A percentile compares a stretch with the other conserved stretches of the same genome.
These are phyloP conservation scores for Cladorrhinum samala DNA, from an alignment of 495 filamentous ascomycete species.

Conservation along the genomic window DNA sequence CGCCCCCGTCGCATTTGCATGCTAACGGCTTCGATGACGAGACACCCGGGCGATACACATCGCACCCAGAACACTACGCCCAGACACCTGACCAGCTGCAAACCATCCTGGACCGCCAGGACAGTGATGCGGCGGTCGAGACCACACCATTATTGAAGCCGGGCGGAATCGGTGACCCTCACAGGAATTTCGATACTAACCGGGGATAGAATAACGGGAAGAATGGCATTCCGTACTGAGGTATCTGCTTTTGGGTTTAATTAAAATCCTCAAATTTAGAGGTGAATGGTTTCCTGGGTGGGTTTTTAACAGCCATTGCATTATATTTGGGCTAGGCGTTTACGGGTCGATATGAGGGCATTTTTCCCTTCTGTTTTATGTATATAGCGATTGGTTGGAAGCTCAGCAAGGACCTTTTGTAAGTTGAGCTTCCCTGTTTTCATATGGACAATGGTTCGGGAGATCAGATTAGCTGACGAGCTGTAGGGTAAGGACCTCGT, in stretches of 20 bases:
- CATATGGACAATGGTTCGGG: no score
- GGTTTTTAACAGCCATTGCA: no score
- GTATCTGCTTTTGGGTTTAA: not conserved
- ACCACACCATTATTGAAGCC: constrained; percentile 38
- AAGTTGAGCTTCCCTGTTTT: no score
- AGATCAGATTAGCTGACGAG: no score
- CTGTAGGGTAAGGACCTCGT: no score
- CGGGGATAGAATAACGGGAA: constrained; percentile 17
- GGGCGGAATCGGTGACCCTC: constrained; percentile 29
- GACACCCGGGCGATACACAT: constrained; percentile 32
- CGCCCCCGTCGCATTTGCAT: constrained; percentile 19
- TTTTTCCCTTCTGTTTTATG: no score
- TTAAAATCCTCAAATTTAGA: no score
- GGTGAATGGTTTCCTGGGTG: no score
- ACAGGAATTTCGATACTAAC: constrained; percentile 24
- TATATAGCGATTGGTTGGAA: no score
- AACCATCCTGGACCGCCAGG: constrained; percentile 35
- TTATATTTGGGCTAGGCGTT: no score
- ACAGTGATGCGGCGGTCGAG: constrained; percentile 35
- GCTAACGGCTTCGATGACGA: constrained; percentile 29
- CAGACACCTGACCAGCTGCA: constrained; percentile 37
- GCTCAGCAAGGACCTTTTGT: no score
- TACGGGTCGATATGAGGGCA: no score
- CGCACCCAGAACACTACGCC: constrained; percentile 34
- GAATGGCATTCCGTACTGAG: constrained; percentile 9